Evolutionary conservation across 768 basidiomycete species (phyloP), one percentile per base, ranked within the genome.

Genomic region (Lentinula guzmanii): DNA sequence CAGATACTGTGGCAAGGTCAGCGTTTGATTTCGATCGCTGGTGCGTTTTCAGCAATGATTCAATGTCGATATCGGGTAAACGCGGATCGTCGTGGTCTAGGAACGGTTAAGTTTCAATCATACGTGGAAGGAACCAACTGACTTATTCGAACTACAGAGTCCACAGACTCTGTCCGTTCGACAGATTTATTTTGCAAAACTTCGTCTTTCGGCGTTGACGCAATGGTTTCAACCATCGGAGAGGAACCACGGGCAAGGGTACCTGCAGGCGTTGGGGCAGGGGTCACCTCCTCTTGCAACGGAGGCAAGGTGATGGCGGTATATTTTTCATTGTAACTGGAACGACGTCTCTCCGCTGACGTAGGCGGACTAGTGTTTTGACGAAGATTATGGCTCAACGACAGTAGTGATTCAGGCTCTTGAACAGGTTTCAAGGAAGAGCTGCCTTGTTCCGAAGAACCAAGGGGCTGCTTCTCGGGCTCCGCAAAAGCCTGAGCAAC

Each of bases 221-320:
- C 58, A 62, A 58, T 52, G n/a, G 63, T 28, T 43, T 50, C 31
- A 34, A 46, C 59, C 35, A 58, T 58, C 16, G 18, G 42, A 59
- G 31, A 43, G 28, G 61, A 45, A 11, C 43, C 50, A 42, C 79
- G 77, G 28, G 81, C 73, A 52, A 89, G 67, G 0, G 87, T 86
- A 9, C 77, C 78, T 1, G 74, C 76, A 16, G 87, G 88, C 1
- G 86, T 78, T 11, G 76, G 70, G 11, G 70, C 72, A 10, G 86
- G 87, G 1, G 87, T 88, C 52, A 75, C 77, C 68, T 86, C 91
- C 71, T 92, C 91, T 61, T 80, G 76, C 61, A 92, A 70, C 5
- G 89, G 76, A 24, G 90, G 89, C 67, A 91, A 72, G 33, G 77
- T 74, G 41, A 86, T 77, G 0, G 81, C 77, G 7, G 87, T 83